Percentiles rank a stretch among this genome's conserved stretches.
Evolutionary conservation across 805 yeast genomes (phyloP).

Genomic region (Metschnikowia bowlesiae): DNA sequence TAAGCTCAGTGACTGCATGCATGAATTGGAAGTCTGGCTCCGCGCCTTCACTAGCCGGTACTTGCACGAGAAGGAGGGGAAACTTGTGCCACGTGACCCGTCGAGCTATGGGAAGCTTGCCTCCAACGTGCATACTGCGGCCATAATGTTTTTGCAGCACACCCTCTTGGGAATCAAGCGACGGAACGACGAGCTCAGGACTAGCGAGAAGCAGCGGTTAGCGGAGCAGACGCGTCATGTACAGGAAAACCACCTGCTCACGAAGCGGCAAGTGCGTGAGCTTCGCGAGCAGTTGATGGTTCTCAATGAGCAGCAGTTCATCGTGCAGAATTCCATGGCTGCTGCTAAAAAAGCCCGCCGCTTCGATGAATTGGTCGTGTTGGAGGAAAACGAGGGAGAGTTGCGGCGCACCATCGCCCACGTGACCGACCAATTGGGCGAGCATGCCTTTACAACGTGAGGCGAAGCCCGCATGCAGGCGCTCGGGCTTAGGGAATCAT

Average conservation of each 20-base stretch:
- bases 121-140: constrained; percentile 53
- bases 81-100: neutral
- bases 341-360: constrained; percentile 61
- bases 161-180: constrained; percentile 61
- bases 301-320: constrained; percentile 72
- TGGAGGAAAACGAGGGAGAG: constrained; percentile 57
- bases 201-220: constrained; percentile 22
- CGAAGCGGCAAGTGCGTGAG: constrained; percentile 52
- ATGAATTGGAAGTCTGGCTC: constrained; percentile 29
- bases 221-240: constrained; percentile 7
- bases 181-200: constrained; percentile 45
- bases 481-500: too few relatives aligned
- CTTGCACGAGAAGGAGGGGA: constrained; percentile 3
- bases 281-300: constrained; percentile 78
- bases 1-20: constrained; percentile 22
- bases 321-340: constrained; percentile 61
- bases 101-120: constrained; percentile 18
- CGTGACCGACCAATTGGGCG: constrained; percentile 54
- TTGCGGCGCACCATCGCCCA: constrained; percentile 45
- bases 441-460: constrained; percentile 28
- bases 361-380: constrained; percentile 68
- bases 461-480: neutral
- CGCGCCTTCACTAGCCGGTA: constrained; percentile 20
- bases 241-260: constrained; percentile 25
- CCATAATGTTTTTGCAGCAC: constrained; percentile 60